A percentile compares a stretch with the other conserved stretches of the same genome.
phyloP scores from a whole-genome alignment of 768 basidiomycete genomes.

The Asterophora lycoperdoides region DNA sequence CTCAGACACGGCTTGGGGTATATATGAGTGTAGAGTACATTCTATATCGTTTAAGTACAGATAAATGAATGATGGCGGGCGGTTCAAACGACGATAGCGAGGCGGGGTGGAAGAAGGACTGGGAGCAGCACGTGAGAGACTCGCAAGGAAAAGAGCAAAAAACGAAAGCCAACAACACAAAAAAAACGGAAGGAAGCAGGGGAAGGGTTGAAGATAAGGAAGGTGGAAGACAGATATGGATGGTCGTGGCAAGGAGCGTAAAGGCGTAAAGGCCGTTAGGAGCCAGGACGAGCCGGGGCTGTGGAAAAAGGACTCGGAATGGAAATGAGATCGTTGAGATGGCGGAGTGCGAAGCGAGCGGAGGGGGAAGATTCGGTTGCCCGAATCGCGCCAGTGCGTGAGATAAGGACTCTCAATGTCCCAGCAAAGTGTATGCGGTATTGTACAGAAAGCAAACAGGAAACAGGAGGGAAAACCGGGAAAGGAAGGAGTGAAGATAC shows the following conservation, averaged over 20 bases:
- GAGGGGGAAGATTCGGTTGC: too few relatives aligned
- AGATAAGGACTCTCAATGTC: too few relatives aligned
- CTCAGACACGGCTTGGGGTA: too few relatives aligned
- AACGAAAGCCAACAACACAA: too few relatives aligned
- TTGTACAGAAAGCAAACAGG: neutral
- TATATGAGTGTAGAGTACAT: slow-evolving; percentile 11
- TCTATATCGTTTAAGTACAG: slow-evolving; percentile 17
- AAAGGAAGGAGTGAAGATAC: neutral
- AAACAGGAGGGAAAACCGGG: neutral
- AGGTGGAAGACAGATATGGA: neutral
- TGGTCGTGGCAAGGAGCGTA: neutral
- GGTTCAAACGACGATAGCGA: too few relatives aligned
- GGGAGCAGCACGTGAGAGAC: too few relatives aligned
- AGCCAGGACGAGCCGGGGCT: neutral
- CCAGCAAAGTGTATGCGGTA: neutral
- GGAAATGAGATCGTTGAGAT: neutral
- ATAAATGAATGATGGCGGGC: slow-evolving; percentile 10
- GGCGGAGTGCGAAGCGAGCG: neutral
- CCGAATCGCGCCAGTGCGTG: too few relatives aligned
- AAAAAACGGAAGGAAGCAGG: neutral
- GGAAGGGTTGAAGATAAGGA: neutral
- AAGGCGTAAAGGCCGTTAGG: neutral
- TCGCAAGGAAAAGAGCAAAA: too few relatives aligned
- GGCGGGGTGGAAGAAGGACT: too few relatives aligned
- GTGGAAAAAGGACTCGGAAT: too few relatives aligned